Evolutionary conservation across 805 yeast genomes (phyloP).

Genomic region (Teunomyces cretensis): DNA sequence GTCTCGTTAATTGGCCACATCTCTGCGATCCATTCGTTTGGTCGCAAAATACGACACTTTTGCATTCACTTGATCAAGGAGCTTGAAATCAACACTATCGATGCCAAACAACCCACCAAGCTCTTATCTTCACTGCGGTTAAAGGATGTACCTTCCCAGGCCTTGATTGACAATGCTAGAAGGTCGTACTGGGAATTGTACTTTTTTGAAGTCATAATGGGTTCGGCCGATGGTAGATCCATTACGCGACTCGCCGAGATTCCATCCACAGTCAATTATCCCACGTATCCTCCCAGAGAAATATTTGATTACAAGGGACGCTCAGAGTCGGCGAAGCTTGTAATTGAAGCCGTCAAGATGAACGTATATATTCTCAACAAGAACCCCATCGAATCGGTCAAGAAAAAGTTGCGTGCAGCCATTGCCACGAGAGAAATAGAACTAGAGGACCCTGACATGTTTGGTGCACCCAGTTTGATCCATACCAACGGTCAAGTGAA

Average conservation of each 20-base stretch:
- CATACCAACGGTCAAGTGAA: conserved; percentile 45
- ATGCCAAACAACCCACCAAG: conserved; percentile 17
- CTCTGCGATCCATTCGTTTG: conserved; percentile 50
- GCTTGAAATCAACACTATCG: conserved; percentile 40
- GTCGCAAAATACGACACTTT: conserved; percentile 42
- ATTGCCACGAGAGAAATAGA: conserved; percentile 52
- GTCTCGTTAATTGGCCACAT: conserved; percentile 48
- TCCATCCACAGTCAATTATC: conserved; percentile 38
- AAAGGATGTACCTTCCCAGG: conserved; percentile 9
- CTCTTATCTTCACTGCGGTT: conserved; percentile 14
- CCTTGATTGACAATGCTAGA: conserved; percentile 33
- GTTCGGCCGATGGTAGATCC: conserved; percentile 53
- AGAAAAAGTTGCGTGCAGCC: conserved; percentile 43
- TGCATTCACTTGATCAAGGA: conserved; percentile 38
- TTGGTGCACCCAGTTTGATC: conserved; percentile 43
- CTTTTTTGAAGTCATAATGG: conserved; percentile 52
- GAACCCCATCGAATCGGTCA: conserved; percentile 34
- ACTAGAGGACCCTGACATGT: conserved; percentile 39
- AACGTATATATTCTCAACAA: conserved; percentile 46
- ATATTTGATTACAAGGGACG: conserved; percentile 49
- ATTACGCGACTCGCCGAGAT: conserved; percentile 33
- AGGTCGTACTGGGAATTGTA: conserved; percentile 53
- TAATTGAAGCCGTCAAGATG: conserved; percentile 48
- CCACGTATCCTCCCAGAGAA: conserved; percentile 31
- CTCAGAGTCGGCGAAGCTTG: conserved; percentile 47